phyloP scores from a whole-genome alignment of 768 basidiomycete genomes.

The Zangia roseola region DNA sequence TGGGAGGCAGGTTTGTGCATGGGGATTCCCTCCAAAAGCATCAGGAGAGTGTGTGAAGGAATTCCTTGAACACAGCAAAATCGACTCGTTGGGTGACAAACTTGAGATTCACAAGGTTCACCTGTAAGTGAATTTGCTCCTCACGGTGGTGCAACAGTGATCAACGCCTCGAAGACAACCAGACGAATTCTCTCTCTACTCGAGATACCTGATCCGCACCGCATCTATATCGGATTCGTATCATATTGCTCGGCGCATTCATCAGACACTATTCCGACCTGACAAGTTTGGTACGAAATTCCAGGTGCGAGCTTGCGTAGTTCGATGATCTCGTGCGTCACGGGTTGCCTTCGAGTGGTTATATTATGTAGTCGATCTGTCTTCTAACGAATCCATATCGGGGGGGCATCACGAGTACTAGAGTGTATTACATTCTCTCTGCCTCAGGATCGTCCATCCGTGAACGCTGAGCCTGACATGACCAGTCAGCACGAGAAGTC shows the following conservation, averaged over 20 bases:
- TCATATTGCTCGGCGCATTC: slow-evolving; percentile 58
- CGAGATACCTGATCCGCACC: slow-evolving; percentile 57
- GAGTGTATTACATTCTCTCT: slow-evolving; percentile 60
- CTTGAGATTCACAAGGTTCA: slow-evolving; percentile 51
- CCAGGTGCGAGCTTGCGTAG: slow-evolving; percentile 46
- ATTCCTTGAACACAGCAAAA: slow-evolving; percentile 43
- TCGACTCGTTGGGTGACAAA: slow-evolving; percentile 41
- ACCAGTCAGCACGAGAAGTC: slow-evolving; percentile 4
- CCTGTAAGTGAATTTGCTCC: slow-evolving; percentile 37
- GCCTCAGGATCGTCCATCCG: slow-evolving; percentile 64
- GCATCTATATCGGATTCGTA: slow-evolving; percentile 64
- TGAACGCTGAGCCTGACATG: slow-evolving; percentile 52
- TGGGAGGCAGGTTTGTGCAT: slow-evolving; percentile 56
- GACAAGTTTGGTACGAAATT: slow-evolving; percentile 38
- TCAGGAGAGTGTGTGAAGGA: slow-evolving; percentile 34
- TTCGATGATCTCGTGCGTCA: slow-evolving; percentile 39
- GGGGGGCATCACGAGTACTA: slow-evolving; percentile 20
- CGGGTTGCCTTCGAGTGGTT: slow-evolving; percentile 1
- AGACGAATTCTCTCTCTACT: slow-evolving; percentile 42
- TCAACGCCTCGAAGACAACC: slow-evolving; percentile 31
- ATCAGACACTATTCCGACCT: slow-evolving; percentile 51
- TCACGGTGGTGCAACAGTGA: background rate
- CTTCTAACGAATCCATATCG: slow-evolving; percentile 15
- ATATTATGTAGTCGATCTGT: slow-evolving; percentile 13
- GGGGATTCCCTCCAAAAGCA: slow-evolving; percentile 58